These are phyloP conservation scores for Harringtonia lauricola DNA, from an alignment of 2,329 filamentous ascomycete species.

Conservation along the genomic window DNA sequence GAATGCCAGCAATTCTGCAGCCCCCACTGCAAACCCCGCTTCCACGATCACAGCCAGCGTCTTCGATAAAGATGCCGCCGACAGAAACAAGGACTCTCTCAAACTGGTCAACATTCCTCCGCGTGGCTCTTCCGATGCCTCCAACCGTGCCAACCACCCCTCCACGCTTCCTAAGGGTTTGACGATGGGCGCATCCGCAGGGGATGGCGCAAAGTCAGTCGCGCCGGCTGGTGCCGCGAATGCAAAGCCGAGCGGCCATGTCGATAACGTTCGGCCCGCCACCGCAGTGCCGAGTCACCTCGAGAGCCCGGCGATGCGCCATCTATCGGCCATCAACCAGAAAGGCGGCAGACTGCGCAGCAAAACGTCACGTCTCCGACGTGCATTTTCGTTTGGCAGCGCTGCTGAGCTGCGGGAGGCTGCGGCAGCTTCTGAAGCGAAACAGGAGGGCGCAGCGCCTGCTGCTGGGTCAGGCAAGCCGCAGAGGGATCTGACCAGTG, in stretches of 20 bases:
- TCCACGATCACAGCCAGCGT: slow-evolving; percentile 21
- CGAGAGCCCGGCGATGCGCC: slow-evolving; percentile 66
- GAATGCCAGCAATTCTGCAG: slow-evolving; percentile 33
- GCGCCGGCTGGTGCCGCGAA: slow-evolving; percentile 8
- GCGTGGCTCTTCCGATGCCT: slow-evolving; percentile 51
- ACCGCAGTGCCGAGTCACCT: slow-evolving; percentile 21
- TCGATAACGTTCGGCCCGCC: slow-evolving; percentile 10
- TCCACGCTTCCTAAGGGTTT: slow-evolving; percentile 66
- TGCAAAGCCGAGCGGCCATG: slow-evolving; percentile 14
- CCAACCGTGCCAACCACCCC: slow-evolving; percentile 54
- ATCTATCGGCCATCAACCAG: slow-evolving; percentile 77
- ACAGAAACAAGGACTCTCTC: slow-evolving; percentile 38
- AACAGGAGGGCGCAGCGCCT: background rate
- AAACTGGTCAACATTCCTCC: slow-evolving; percentile 48
- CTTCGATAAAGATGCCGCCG: slow-evolving; percentile 27
- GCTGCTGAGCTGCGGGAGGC: slow-evolving; percentile 76
- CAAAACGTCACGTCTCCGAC: slow-evolving; percentile 75
- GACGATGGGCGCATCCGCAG: slow-evolving; percentile 46
- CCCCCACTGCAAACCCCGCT: slow-evolving; percentile 42
- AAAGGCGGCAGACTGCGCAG: slow-evolving; percentile 68
- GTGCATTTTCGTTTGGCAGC: slow-evolving; percentile 95
- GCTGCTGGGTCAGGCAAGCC: slow-evolving; percentile 36
- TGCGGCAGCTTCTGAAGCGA: slow-evolving; percentile 36
- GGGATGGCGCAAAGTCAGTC: slow-evolving; percentile 10
- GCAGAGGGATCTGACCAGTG: slow-evolving; percentile 50